Evolutionary conservation across 2,329 filamentous ascomycete species (phyloP), one percentile per base, ranked within the genome.

Genomic region (Immersiporthe knoxdaviesiana): DNA sequence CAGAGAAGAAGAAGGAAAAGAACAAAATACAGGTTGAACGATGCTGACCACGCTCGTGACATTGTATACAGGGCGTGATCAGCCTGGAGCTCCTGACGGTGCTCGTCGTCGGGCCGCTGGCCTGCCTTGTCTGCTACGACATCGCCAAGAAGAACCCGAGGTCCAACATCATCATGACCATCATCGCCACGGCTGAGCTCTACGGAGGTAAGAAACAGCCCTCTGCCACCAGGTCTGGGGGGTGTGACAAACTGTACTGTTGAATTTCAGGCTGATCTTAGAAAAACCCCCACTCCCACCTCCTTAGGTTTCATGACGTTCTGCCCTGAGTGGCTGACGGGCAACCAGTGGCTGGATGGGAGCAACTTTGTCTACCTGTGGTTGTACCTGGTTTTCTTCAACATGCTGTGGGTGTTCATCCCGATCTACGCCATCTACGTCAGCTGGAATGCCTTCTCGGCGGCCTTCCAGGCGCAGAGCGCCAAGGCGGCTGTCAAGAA

Each of bases 301-400:
- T 35, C 35, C 24, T 21, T 52, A 88, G 87, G 89, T 24, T 91
- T 89, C 79, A 91, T 91, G 86, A 91, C 89, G 0, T 91, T 91
- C 76, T 88, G 86, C 78, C 89, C 89, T 16, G 89, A 91, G 78
- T 91, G 89, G 89, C 79, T 91, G 16, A 86, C 84, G 2, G 84
- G 84, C 65, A 91, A 84, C 76, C 75, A 84, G 72, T 90, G 89
- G 75, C 84, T 91, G 70, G 87, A 91, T 76, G 83, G 83, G 24
- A 88, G 84, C 79, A 91, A 91, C 78, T 90, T 87, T 74, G 89
- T 91, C 87, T 90, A 89, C 74, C 80, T 85, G 72, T 91, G 88
- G 88, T 81, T 91, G 18, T 91, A 91, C 73, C 80, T 91, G 21
- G 81, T 90, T 73, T 91, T 91, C 78, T 91, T 91, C 82, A 91